phyloP scores from a whole-genome alignment of 75 land plant genomes.

The Isoetes taiwanensis region DNA sequence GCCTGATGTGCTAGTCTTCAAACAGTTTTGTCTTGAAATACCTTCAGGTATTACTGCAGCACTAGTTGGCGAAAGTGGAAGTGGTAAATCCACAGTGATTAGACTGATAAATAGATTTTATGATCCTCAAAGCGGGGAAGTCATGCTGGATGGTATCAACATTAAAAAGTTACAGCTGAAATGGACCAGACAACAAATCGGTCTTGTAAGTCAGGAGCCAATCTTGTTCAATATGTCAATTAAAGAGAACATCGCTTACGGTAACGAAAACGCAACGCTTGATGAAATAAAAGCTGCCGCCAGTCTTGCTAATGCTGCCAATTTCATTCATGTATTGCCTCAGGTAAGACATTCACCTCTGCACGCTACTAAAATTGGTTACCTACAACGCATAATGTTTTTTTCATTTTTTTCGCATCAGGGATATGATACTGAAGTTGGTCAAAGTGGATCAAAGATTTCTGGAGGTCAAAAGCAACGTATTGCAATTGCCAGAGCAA shows the following conservation, averaged over 20 bases:
- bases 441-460: constrained; percentile 71
- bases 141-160: constrained; percentile 73
- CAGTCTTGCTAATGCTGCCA: constrained; percentile 80
- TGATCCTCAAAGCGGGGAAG: constrained; percentile 78
- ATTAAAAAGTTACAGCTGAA: constrained; percentile 62
- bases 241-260: constrained; percentile 78
- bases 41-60: constrained; percentile 69
- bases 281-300: constrained; percentile 73
- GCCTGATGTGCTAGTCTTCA: constrained; percentile 64
- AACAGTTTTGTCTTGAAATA: constrained; percentile 49
- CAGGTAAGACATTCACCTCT: constrained; percentile 28
- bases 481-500: constrained; percentile 70
- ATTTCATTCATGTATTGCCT: constrained; percentile 78
- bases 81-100: constrained; percentile 92
- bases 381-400: background rate
- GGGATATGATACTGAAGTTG: constrained; percentile 74
- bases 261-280: constrained; percentile 67
- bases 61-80: constrained; percentile 92
- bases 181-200: constrained; percentile 83
- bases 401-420: background rate
- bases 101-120: constrained; percentile 92
- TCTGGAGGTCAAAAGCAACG: constrained; percentile 87
- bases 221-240: constrained; percentile 71
- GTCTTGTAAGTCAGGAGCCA: constrained; percentile 96
- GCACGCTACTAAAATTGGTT: background rate